phyloP scores from a whole-genome alignment of 805 yeast species.

The Clavispora asparagi region DNA sequence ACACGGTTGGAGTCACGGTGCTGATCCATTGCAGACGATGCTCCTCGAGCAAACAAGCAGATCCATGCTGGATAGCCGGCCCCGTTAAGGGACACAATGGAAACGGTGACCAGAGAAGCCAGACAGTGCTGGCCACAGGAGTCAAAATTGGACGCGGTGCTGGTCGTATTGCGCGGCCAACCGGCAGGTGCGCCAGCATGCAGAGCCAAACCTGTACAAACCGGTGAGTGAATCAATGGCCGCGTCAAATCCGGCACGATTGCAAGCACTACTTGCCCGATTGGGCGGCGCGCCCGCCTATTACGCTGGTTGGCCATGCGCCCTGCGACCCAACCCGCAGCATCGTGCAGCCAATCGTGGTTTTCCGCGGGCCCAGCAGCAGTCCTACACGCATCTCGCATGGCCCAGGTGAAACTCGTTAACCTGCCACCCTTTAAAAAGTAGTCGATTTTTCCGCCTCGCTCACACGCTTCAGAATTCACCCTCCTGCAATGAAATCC shows the following conservation, averaged over 20 bases:
- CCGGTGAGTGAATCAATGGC: neutral
- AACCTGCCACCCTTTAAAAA: neutral
- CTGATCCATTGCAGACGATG: too few species aligned
- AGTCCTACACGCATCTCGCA: neutral
- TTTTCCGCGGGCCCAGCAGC: neutral
- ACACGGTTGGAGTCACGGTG: too few species aligned
- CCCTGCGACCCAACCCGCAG: neutral
- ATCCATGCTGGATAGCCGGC: neutral
- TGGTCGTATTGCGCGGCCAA: neutral
- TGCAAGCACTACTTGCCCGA: neutral
- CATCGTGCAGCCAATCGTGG: neutral
- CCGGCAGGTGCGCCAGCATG: neutral
- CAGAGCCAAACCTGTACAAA: neutral
- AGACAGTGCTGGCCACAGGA: neutral
- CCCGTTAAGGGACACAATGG: neutral
- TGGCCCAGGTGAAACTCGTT: neutral
- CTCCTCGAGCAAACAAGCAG: neutral
- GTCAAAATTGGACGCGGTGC: neutral
- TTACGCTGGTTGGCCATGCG: neutral
- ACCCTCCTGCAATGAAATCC: constrained; percentile 5
- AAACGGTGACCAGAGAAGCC: neutral
- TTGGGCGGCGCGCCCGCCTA: neutral
- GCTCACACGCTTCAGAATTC: neutral
- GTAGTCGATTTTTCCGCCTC: neutral
- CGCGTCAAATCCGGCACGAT: neutral